Evolutionary conservation across 495 filamentous ascomycete species (phyloP), one percentile per base, ranked within the genome.

Genomic region (Trichoderma gamsii): DNA sequence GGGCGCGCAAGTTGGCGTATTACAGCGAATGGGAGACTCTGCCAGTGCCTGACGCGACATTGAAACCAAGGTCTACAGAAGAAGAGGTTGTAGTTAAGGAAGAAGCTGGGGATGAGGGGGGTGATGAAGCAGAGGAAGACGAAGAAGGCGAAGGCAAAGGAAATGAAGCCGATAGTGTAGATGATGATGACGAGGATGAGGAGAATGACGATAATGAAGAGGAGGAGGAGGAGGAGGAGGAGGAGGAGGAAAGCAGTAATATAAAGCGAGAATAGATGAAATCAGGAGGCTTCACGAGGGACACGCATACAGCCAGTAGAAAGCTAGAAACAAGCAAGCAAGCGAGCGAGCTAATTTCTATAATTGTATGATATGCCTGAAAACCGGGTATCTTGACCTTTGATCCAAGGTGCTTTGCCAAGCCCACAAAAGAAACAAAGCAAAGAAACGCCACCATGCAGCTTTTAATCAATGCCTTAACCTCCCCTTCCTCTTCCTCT

Each of bases 11-110:
- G 11, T 18, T 44, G 15, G 5, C 23, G 59, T 68, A 46, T 21
- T 51, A n/a, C 23, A 52, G 41, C 61, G 67, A 68, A 27, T 68
- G 67, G 67, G 67, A 68, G 27, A 67, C 65, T 16, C 27, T 68
- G 3, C 49, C 46, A 43, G 8, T 13, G 35, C 35, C 64, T 9
- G 64, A 65, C 13, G 32, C 11, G 64, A 16, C 23, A 16, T 21
- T 35, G 64, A 16, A 65, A 18, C 23, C 16, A 4, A 9, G 27
- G 56, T 32, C n/a, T 13, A 61, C 27, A 25, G 56, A 32, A 25
- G 56, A 32, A 1, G 56, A 61, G 11, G 16, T 32, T 7, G 27
- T 61, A 18, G 8, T 29, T 3, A 25, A 61, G 56, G 56, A 32
- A 29, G 65, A 32, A 32, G 65, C 65, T 46, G 65, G 56, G 16